Evolutionary conservation across 257 asterid species (phyloP), one percentile per base, ranked within the genome.

Genomic region (Scutellaria barbata): DNA sequence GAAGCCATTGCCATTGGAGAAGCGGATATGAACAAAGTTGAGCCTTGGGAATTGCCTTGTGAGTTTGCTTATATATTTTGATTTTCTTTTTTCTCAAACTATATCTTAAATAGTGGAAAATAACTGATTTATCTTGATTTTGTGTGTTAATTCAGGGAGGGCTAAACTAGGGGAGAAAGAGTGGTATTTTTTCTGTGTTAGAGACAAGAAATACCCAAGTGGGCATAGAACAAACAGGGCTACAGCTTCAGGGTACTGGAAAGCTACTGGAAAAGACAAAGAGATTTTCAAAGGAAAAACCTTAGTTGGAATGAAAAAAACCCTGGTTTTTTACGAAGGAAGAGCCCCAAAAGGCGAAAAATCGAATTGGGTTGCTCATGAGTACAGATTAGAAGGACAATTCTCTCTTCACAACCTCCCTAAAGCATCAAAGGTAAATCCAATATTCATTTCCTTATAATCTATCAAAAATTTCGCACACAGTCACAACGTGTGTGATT

Each of bases 31-130:
- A 90, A 90, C 87, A 85, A 79, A 67, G 59, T 88, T 70, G 96
- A 90, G 68, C 96, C 96, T 0, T 88, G 96, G 95, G 89, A 90
- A 1, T 79, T 90, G 74, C 94, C 97, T 35, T 74, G 97, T 90
- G 79, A 86, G 85, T 63, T 57, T 16, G 30, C 41, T 2, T 4
- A 10, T 7, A 1, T 4, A 6, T 5, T 0, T 35, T 0, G 7
- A 42, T 16, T 0, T 43, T 11, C 0, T 12, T 13, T 18, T 41
- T 8, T 8, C 0, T 7, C 3, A 3, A 7, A 11, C 7, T 16
- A 17, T 17, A 10, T 63, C 3, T 11, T 62, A 0, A 8, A 9
- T 33, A 4, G 35, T 30, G 35, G 35, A 30, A 30, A 30, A 9
- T 33, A 22, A 20, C 22, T 1, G 10, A 2, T 0, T 66, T 0